phyloP scores from a whole-genome alignment of 257 asterid genomes.

The Haberlea rhodopensis region DNA sequence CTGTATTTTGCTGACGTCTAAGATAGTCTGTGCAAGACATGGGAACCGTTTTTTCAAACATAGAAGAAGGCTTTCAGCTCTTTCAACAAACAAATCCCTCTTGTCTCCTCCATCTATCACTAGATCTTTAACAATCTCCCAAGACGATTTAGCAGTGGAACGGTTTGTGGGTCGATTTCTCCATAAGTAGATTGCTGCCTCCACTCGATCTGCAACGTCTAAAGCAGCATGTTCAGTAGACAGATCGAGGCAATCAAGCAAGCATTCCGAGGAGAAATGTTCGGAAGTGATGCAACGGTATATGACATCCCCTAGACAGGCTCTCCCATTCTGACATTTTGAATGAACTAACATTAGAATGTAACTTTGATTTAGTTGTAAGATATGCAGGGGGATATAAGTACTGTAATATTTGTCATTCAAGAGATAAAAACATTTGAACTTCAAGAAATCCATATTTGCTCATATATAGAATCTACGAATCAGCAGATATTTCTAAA shows the following conservation, averaged over 20 bases:
- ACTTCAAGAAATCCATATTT: background rate
- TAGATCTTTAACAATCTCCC: constrained; percentile 83
- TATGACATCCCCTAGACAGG: constrained; percentile 83
- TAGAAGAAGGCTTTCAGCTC: constrained; percentile 80
- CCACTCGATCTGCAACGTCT: constrained; percentile 88
- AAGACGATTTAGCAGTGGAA: constrained; percentile 67
- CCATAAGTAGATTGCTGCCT: constrained; percentile 81
- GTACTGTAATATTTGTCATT: background rate
- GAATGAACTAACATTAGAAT: background rate
- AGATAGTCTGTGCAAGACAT: constrained; percentile 65
- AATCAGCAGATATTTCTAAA: background rate
- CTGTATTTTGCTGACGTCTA: constrained; percentile 82
- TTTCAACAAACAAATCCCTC: constrained; percentile 65
- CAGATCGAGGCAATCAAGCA: constrained; percentile 87
- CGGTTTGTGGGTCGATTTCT: constrained; percentile 48
- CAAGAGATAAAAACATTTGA: background rate
- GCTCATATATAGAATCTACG: background rate
- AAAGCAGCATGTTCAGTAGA: constrained; percentile 78
- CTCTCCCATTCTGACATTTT: constrained; percentile 60
- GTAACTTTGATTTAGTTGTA: background rate
- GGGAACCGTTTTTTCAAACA: constrained; percentile 77
- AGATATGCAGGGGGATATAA: background rate
- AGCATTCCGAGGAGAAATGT: constrained; percentile 76
- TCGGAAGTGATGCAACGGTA: constrained; percentile 86
- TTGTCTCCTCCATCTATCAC: constrained; percentile 74